Base-by-base conservation (phyloP, 768 basidiomycete genomes). In the Rubroboletus satanas region DNA sequence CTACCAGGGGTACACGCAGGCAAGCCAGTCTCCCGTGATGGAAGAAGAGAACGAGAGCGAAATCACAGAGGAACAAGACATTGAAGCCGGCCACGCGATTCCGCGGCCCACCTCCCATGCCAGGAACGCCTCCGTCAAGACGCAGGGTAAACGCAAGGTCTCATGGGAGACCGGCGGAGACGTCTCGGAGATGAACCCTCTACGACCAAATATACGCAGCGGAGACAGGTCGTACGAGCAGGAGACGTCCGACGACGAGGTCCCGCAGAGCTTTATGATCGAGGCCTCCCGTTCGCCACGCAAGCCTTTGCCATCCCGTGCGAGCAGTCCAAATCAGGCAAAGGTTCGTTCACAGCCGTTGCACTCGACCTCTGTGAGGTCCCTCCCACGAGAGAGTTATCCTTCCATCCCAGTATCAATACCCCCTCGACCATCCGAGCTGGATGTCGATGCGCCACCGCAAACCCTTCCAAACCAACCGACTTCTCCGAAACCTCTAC, bases 181-280 rank as follows among this genome's bases (percentile, higher is more conserved):
- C 51, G 71, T 77, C 49, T 79, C 82, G 49, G 81, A 83, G 66
- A 77, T 80, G 77, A 79, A 74, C 61, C 65, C 76, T 8, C 71
- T 89, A 45, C 83, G 81, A 55, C 88, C 88, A 48, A 90, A 89
- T 70, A 86, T 85, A 61, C 86, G 81, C 62, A 75, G 79, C 61
- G 81, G 85, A 64, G 87, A 88, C 71, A 77, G 73, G 65, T 74
- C 77, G 28, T 78, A 84, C 54, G 76, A 77, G 41, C 74, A 79
- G 45, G 84, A 88, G 47, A 79, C 79, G 29, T 88, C 86, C 8
- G 90, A 93, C 61, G 90, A 88, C 52, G 91, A 93, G 67, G 89
- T 88, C 3, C 91, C 91, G 0, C 85, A 88, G 65, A 88, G 87
- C 66, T 87, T 93, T 63, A 87, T 91, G 82, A 85, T 93, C 60